Evolutionary conservation across 345 rosid genomes (phyloP).

Genomic region (Hibiscus mutabilis): DNA sequence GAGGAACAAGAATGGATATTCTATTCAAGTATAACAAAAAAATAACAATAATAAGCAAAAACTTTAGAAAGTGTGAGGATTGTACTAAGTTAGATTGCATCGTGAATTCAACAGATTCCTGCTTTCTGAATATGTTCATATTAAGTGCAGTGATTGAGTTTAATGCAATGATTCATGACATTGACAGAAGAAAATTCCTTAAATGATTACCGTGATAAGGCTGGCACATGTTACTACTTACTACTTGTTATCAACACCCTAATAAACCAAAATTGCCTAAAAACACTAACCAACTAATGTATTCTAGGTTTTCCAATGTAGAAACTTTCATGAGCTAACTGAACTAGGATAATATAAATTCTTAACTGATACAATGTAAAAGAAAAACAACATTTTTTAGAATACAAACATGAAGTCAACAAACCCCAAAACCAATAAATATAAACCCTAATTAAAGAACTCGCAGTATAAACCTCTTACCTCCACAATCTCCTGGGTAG

Average conservation of each 20-base stretch:
- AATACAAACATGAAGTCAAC: neutral
- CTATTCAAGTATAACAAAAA: neutral
- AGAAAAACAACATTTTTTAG: neutral
- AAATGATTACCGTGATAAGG: neutral
- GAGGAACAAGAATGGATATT: neutral
- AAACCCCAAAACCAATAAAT: neutral
- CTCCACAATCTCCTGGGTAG: constrained; percentile 77
- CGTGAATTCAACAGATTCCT: neutral
- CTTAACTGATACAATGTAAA: neutral
- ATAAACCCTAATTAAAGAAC: neutral
- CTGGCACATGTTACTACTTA: neutral
- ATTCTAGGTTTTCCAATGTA: neutral
- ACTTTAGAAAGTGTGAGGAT: neutral
- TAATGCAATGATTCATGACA: neutral
- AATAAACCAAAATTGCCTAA: neutral
- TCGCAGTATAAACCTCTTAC: constrained; percentile 19
- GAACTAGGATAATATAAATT: neutral
- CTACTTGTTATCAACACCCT: neutral
- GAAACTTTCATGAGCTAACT: neutral
- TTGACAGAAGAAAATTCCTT: neutral
- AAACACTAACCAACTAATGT: neutral
- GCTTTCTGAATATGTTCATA: neutral
- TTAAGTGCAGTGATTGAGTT: neutral
- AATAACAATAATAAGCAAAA: neutral
- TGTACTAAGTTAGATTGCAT: neutral